A percentile compares a stretch with the other conserved stretches of the same genome.
phyloP scores from a whole-genome alignment of 2,329 filamentous ascomycete species.

The Paramyrothecium sp. region DNA sequence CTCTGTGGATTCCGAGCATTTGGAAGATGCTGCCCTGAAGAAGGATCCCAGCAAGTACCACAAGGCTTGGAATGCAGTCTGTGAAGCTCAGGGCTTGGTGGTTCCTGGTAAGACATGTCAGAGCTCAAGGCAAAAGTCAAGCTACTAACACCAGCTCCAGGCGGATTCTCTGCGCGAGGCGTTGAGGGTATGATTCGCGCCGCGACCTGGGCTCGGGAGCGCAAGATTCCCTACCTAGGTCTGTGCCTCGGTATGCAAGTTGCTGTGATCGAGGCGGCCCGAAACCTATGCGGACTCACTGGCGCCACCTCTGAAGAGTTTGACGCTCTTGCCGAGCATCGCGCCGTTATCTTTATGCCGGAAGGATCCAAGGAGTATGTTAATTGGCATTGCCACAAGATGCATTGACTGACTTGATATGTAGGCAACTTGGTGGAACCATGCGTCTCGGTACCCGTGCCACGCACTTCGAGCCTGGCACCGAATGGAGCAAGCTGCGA shows the following conservation, averaged over 20 bases:
- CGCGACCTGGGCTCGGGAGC: conserved; percentile 82
- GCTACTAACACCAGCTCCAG: conserved; percentile 35
- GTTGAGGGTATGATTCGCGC: conserved; percentile 88
- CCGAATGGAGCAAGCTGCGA: conserved; percentile 76
- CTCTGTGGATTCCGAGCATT: conserved; percentile 81
- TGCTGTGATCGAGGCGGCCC: conserved; percentile 84
- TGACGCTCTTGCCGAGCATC: conserved; percentile 55
- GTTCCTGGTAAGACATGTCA: conserved; percentile 10
- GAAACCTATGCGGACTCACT: conserved; percentile 67
- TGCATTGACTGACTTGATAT: background rate
- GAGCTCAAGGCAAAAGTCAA: background rate
- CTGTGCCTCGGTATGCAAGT: conserved; percentile 93
- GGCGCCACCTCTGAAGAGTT: conserved; percentile 58
- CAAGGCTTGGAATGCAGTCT: conserved; percentile 80
- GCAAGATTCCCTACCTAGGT: conserved; percentile 79
- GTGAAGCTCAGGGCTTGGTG: conserved; percentile 63
- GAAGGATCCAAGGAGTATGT: conserved; percentile 52
- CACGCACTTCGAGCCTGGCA: conserved; percentile 72
- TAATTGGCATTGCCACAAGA: too few relatives aligned
- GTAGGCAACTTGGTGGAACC: conserved; percentile 67
- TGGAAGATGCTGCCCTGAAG: conserved; percentile 66
- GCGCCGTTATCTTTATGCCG: conserved; percentile 88
- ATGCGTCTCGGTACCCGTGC: conserved; percentile 80
- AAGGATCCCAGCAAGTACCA: conserved; percentile 72
- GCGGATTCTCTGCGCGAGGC: conserved; percentile 78